Evolutionary conservation across 2,329 filamentous ascomycete genomes (phyloP).

Genomic region (Botrytis medusae): DNA sequence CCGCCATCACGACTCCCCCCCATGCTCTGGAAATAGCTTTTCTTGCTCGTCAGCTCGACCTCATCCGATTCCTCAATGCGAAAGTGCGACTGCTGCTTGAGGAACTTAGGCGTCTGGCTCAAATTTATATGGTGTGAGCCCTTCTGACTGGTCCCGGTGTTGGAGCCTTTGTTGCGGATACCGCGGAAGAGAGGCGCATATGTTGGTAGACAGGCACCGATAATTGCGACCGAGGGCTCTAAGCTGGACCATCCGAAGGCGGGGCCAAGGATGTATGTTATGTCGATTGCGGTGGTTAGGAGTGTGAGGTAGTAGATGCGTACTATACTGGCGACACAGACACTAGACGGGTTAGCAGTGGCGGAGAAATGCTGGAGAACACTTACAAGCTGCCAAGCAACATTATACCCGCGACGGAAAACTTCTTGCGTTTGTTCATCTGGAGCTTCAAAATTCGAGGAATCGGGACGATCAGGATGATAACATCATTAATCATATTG

Average conservation of each 20-base stretch:
- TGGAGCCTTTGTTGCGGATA: constrained; percentile 4
- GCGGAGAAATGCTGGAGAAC: neutral
- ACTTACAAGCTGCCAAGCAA: constrained; percentile 16
- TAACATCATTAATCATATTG: constrained; percentile 16
- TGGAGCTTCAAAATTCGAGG: constrained; percentile 11
- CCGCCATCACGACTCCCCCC: constrained; percentile 5
- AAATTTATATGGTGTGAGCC: neutral
- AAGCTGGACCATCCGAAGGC: constrained; percentile 9
- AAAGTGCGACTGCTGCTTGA: constrained; percentile 14
- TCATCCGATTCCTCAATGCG: constrained; percentile 12
- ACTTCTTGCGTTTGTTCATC: constrained; percentile 17
- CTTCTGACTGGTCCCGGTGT: neutral
- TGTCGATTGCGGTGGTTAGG: neutral
- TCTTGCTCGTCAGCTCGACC: constrained; percentile 4
- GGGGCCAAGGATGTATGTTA: constrained; percentile 15
- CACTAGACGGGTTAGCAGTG: constrained; percentile 1
- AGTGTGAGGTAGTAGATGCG: constrained; percentile 12
- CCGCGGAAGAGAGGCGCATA: constrained; percentile 15
- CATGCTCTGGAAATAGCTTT: constrained; percentile 11
- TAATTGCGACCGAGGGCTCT: constrained; percentile 4
- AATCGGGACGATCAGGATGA: constrained; percentile 15
- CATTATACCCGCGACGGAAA: constrained; percentile 11
- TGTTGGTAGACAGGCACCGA: constrained; percentile 13
- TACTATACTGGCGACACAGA: constrained; percentile 15
- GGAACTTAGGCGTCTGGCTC: constrained; percentile 2